phyloP scores from a whole-genome alignment of 2,329 filamentous ascomycete species.

The Aspergillus intermedius region DNA sequence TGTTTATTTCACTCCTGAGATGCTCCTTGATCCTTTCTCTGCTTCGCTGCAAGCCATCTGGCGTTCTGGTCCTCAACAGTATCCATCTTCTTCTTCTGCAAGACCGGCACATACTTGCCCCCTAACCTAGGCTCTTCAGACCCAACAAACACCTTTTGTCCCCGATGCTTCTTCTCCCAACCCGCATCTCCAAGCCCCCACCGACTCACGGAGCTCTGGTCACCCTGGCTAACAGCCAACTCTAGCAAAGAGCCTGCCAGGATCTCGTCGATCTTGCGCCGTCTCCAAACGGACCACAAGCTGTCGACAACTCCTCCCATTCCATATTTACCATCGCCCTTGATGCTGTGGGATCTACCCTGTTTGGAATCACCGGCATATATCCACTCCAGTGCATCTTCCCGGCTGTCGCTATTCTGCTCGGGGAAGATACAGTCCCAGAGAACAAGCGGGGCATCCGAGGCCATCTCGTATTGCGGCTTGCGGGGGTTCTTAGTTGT shows the following conservation, averaged over 20 bases:
- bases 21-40: conserved; percentile 31
- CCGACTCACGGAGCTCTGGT: conserved; percentile 24
- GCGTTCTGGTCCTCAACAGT: conserved; percentile 57
- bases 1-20: neutral
- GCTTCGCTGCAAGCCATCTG: conserved; percentile 49
- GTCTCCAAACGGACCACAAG: conserved; percentile 77
- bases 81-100: conserved; percentile 52
- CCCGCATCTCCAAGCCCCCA: conserved; percentile 16
- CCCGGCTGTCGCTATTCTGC: conserved; percentile 39
- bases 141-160: conserved; percentile 54
- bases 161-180: conserved; percentile 27
- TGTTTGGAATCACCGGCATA: conserved; percentile 63
- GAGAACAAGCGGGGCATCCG: conserved; percentile 80
- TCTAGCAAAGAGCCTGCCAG: conserved; percentile 69
- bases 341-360: conserved; percentile 34
- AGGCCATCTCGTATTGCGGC: conserved; percentile 84
- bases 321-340: conserved; percentile 56
- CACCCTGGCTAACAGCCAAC: conserved; percentile 44
- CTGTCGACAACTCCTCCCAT: conserved; percentile 62
- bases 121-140: conserved; percentile 48
- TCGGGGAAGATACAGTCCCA: conserved; percentile 91
- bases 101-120: conserved; percentile 53
- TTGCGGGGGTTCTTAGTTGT: conserved; percentile 62
- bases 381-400: conserved; percentile 68
- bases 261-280: conserved; percentile 82